Evolutionary conservation across 306 rosid genomes (phyloP), one percentile per base, ranked within the genome.

Genomic region (Rosa persica): DNA sequence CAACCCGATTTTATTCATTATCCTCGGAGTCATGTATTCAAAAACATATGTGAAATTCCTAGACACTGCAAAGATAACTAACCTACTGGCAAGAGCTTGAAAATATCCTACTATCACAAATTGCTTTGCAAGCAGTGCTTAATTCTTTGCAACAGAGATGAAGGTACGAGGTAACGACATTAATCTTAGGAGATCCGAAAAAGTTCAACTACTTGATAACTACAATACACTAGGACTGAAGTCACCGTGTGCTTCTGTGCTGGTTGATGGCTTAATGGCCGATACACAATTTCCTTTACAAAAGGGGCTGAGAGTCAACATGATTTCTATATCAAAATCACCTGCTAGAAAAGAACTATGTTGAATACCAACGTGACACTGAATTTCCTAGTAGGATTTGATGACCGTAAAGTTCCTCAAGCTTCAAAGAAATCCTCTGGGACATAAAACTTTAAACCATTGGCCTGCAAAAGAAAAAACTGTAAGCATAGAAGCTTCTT

Each of bases 351-450:
- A 61, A 27, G 42, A 34, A 62, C 6, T 5, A 61, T 27, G 11
- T 12, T 13, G 20, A 61, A 40, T 47, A 25, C 44, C 44, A 20
- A 67, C 0, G 49, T 4, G 6, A 19, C 23, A 62, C 47, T 38
- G 27, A 19, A 36, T 66, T 19, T 66, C 2, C 44, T 47, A 3
- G 16, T 3, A 67, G 73, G 36, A 30, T 30, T 44, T n/a, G 54
- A 42, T 42, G 71, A n/a, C 19, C 51, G 42, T 20, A 9, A n/a
- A 51, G 55, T 22, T 74, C 17, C 52, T 74, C 67, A 74, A 57
- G 39, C 67, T 38, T 23, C 67, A n/a, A 74, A 57, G 52, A 39
- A 74, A 1, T 74, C 77, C 54, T 74, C 68, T 4, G 77, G 67
- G 23, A 74, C 77, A 42, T 74, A 23, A 57, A 57, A 74, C 23